These are phyloP conservation scores for Suillus variegatus DNA, from an alignment of 768 basidiomycete species.

Conservation along the genomic window DNA sequence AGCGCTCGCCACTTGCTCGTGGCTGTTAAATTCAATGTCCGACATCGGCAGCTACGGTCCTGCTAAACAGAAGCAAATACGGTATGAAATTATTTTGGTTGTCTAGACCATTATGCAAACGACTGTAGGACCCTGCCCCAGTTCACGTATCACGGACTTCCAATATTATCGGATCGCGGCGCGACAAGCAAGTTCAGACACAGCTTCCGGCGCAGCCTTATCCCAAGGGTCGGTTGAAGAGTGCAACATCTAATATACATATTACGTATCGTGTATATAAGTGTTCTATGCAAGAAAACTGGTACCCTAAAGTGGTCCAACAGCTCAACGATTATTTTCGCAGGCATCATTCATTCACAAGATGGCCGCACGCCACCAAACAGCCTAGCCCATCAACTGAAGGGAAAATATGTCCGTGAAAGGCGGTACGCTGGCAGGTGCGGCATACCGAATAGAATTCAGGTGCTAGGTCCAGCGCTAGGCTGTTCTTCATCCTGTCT, in stretches of 20 bases:
- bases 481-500: conserved; percentile 36
- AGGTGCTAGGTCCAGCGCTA: conserved; percentile 22
- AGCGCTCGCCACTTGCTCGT: no score
- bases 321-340: neutral
- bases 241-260: conserved; percentile 2
- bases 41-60: no score
- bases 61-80: no score
- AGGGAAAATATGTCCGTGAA: neutral
- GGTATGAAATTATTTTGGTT: no score
- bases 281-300: conserved; percentile 17
- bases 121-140: no score
- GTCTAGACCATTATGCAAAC: no score
- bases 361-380: neutral
- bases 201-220: neutral
- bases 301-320: neutral
- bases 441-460: conserved; percentile 7
- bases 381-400: neutral
- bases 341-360: neutral
- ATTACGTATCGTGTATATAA: conserved; percentile 11
- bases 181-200: neutral
- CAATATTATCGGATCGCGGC: neutral
- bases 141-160: neutral
- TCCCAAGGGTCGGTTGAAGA: neutral
- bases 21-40: no score
- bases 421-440: neutral